Evolutionary conservation across 495 filamentous ascomycete species (phyloP), one percentile per base, ranked within the genome.

Genomic region (Hypomontagnella submonticulosa): DNA sequence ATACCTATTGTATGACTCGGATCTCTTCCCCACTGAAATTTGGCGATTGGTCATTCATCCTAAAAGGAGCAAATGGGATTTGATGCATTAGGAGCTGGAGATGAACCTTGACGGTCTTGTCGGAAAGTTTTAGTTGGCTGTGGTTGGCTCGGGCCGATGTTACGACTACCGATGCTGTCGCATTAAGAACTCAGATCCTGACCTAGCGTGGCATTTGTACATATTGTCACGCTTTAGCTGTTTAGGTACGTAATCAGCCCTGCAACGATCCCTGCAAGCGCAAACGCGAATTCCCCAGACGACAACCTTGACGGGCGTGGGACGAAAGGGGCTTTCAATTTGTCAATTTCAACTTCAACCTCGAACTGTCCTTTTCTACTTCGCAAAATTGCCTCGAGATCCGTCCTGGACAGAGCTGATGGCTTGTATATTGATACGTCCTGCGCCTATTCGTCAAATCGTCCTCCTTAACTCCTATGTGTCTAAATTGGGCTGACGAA

Each of bases 181-280:
- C 23, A 27, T 27, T 27, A 27, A 27, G 3, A n/a, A 27, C 23
- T 27, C 23, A 27, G 23, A 27, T 27, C 23, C 23, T 6, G 2
- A 27, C 23, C 23, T 27, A 27, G 3, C 23, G 23, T 27, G 23
- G 23, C 6, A 27, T 27, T 27, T 27, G 23, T 27, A 27, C 23
- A 27, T 27, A 27, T 6, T 3, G 23, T 6, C 23, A 27, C 23
- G 23, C 23, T 27, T 23, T 23, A 55, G 34, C 42, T 58, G 57
- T 46, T 27, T 44, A 12, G 41, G 58, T 67, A 67, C 57, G 33
- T 67, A 46, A 61, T 57, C 52, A 67, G 63, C 57, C 57, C 63
- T 61, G 63, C 18, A 57, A 56, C 20, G 1, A 67, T 67, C 64
- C 64, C 64, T 67, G 64, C 47, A 67, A 67, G 51, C 42, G 46